phyloP scores from a whole-genome alignment of 148 eudicot species.

The Amaranthus cruentus region DNA sequence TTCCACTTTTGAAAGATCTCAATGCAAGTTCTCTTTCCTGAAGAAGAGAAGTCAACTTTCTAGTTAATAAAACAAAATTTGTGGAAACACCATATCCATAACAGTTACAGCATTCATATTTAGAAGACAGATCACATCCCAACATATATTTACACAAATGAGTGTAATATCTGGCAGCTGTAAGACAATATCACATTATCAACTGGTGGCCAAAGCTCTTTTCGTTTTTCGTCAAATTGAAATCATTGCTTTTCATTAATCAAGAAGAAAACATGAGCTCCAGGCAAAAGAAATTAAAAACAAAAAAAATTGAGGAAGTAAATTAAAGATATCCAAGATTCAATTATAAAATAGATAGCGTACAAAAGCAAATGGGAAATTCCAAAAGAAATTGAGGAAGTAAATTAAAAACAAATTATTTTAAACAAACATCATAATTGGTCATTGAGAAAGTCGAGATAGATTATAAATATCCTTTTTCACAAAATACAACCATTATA shows the following conservation, averaged over 20 bases:
- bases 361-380: too few relatives aligned
- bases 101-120: background rate
- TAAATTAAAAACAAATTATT: too few relatives aligned
- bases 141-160: background rate
- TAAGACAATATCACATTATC: background rate
- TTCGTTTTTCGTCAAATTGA: background rate
- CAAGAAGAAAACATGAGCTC: background rate
- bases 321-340: too few relatives aligned
- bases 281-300: background rate
- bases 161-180: background rate
- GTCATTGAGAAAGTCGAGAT: too few relatives aligned
- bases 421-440: too few relatives aligned
- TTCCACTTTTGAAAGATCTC: constrained; percentile 72
- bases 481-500: too few relatives aligned
- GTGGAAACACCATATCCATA: background rate
- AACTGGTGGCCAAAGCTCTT: background rate
- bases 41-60: background rate
- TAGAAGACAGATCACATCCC: background rate
- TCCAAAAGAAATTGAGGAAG: too few relatives aligned
- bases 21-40: constrained; percentile 89
- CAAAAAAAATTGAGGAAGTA: background rate
- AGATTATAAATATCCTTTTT: too few relatives aligned
- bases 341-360: too few relatives aligned
- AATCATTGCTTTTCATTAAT: background rate
- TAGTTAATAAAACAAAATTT: background rate